Evolutionary conservation across 495 filamentous ascomycete genomes (phyloP), one percentile per base, ranked within the genome.

Genomic region (Xylaria curta): DNA sequence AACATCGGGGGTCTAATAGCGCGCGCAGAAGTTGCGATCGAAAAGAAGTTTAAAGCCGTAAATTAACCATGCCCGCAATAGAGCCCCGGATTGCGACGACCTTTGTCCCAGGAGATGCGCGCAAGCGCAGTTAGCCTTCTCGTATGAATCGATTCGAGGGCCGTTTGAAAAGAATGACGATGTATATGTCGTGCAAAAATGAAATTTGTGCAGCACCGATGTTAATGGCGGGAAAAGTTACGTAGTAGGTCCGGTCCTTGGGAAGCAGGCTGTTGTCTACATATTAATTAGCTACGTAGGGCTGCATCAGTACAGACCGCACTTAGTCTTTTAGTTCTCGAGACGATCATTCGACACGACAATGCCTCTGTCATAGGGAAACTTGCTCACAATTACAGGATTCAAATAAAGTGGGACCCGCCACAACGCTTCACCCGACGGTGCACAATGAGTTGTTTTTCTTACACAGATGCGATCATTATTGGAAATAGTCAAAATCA

Each of bases 341-440:
- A 58, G 24, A 28, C 6, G 33, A 58, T 60, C 56, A 38, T 38
- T 36, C 58, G 26, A 31, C 54, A 36, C 15, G 36, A 36, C 2
- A 17, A 17, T 46, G 15, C 42, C 24, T 12, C 19, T 53, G 31
- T 62, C 33, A 53, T 19, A 54, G 54, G 17, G 24, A 70, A 70
- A 70, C 68, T 70, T 70, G 68, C 68, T 70, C 68, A 70, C 59
- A 19, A 36, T 21, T 8, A 40, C 40, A 26, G 19, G 33, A 31
- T 12, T 26, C 47, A 17, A 33, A 56, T 33, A 53, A 58, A 56
- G 68, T 70, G 68, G 60, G 47, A 64, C 68, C 21, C 58, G 13
- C 51, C 51, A 33, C 9, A 31, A 38, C 6, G 21, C 46, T 36
- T 36, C 42, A 17, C 36, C 21, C 38, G n/a, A 24, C 65, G 33